phyloP scores from a whole-genome alignment of 1,284 basidiomycete genomes.

The Bjerkandera adusta region DNA sequence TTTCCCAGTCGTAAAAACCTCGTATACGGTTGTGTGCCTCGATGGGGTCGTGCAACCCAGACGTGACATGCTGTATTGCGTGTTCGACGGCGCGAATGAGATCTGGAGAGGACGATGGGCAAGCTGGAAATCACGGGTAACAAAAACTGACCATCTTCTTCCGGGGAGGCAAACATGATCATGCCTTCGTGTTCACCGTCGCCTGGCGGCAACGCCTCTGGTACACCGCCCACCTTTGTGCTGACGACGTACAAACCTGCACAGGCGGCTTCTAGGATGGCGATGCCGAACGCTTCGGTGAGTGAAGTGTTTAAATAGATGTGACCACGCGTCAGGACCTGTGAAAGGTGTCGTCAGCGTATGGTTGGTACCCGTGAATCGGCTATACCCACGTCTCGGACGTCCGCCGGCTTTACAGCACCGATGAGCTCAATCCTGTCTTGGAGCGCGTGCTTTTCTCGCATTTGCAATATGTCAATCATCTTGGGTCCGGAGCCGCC shows the following conservation, averaged over 20 bases:
- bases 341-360: neutral
- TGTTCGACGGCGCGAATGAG: conserved; percentile 81
- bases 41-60: conserved; percentile 74
- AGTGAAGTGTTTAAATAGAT: conserved; percentile 96
- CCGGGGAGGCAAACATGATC: conserved; percentile 91
- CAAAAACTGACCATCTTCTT: conserved; percentile 62
- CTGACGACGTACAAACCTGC: conserved; percentile 93
- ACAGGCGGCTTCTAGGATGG: conserved; percentile 94
- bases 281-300: conserved; percentile 96
- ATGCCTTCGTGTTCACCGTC: conserved; percentile 37
- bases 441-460: conserved; percentile 87
- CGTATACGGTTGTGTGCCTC: conserved; percentile 78
- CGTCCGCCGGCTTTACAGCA: conserved; percentile 77
- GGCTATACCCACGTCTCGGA: conserved; percentile 61
- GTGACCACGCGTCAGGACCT: conserved; percentile 82
- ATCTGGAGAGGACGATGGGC: conserved; percentile 46
- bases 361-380: neutral
- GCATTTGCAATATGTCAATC: conserved; percentile 94
- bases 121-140: neutral
- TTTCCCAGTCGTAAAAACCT: conserved; percentile 86
- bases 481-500: conserved; percentile 95
- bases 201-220: conserved; percentile 90
- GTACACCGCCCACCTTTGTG: conserved; percentile 93
- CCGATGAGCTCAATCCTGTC: conserved; percentile 91
- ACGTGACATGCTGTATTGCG: conserved; percentile 72